These are phyloP conservation scores for Beauveria pseudobassiana DNA, from an alignment of 2,329 filamentous ascomycete genomes.

Conservation along the genomic window DNA sequence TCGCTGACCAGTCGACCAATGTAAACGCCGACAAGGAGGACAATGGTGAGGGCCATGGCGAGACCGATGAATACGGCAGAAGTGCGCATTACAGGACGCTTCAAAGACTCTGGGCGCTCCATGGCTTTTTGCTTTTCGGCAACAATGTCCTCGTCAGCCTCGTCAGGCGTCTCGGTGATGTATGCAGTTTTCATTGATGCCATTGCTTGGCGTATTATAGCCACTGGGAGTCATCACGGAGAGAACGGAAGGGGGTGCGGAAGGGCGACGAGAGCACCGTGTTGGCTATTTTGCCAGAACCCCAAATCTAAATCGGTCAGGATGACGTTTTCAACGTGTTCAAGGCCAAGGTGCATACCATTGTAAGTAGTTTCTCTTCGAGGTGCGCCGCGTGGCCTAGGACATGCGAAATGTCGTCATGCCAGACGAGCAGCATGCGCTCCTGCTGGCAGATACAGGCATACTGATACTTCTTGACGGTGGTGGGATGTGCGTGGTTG, in stretches of 20 bases:
- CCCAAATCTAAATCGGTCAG: constrained; percentile 13
- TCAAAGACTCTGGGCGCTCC: constrained; percentile 30
- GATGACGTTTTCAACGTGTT: constrained; percentile 12
- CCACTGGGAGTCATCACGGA: background rate
- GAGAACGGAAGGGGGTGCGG: background rate
- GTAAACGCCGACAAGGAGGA: constrained; percentile 31
- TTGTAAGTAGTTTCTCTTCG: constrained; percentile 25
- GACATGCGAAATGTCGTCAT: constrained; percentile 32
- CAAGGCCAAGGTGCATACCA: constrained; percentile 22
- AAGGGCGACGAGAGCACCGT: background rate
- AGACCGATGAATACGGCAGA: constrained; percentile 32
- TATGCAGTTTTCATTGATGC: constrained; percentile 13
- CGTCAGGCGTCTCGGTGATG: constrained; percentile 12
- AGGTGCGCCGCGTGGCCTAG: constrained; percentile 28
- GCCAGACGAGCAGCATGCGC: constrained; percentile 34
- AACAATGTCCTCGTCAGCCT: constrained; percentile 13
- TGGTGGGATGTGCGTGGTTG: constrained; percentile 28
- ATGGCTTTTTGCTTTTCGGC: constrained; percentile 18
- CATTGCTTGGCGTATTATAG: background rate
- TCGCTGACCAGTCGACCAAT: constrained; percentile 30
- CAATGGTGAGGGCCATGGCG: constrained; percentile 28
- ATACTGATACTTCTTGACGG: constrained; percentile 35
- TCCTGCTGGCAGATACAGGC: constrained; percentile 35
- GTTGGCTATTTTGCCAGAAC: background rate
- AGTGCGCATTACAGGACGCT: constrained; percentile 30